These are phyloP conservation scores for Lichtheimia ramosa DNA, from an alignment of 371 early-diverging fungal genomes.

Conservation along the genomic window DNA sequence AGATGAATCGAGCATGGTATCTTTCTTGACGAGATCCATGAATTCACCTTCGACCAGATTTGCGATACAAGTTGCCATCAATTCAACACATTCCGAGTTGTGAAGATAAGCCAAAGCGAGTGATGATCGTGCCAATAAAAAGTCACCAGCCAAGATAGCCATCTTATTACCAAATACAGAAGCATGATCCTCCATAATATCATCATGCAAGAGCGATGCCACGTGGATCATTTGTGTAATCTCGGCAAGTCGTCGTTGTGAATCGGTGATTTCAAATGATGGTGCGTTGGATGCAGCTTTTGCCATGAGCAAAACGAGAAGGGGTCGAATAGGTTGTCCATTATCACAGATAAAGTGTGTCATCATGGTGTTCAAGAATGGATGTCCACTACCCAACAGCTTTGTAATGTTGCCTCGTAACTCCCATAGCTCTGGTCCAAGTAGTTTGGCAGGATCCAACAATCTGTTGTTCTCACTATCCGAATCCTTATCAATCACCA, in stretches of 20 bases:
- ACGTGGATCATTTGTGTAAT: conserved; percentile 97
- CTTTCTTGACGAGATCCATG: conserved; percentile 78
- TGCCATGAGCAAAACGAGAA: conserved; percentile 86
- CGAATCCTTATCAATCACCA: conserved; percentile 24
- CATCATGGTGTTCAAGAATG: conserved; percentile 82
- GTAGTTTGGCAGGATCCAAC: conserved; percentile 60
- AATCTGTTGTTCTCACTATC: conserved; percentile 27
- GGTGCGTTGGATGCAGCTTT: conserved; percentile 76
- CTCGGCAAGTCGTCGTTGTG: conserved; percentile 91
- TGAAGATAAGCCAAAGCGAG: conserved; percentile 85
- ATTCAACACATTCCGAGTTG: conserved; percentile 89
- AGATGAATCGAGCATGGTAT: conserved; percentile 9
- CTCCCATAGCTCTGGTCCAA: conserved; percentile 77
- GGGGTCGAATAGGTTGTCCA: conserved; percentile 91
- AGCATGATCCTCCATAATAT: conserved; percentile 81
- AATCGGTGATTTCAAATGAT: conserved; percentile 66
- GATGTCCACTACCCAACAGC: conserved; percentile 81
- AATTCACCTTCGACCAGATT: conserved; percentile 95
- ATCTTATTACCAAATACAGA: conserved; percentile 92
- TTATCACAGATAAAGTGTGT: conserved; percentile 86
- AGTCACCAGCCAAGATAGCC: conserved; percentile 95
- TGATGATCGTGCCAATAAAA: conserved; percentile 89
- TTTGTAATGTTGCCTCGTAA: conserved; percentile 82
- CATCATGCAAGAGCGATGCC: conserved; percentile 92
- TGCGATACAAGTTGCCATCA: conserved; percentile 90